Conservation (phyloP, 2,329 filamentous ascomycete species). For the Colletotrichum echinochloae region DNA sequence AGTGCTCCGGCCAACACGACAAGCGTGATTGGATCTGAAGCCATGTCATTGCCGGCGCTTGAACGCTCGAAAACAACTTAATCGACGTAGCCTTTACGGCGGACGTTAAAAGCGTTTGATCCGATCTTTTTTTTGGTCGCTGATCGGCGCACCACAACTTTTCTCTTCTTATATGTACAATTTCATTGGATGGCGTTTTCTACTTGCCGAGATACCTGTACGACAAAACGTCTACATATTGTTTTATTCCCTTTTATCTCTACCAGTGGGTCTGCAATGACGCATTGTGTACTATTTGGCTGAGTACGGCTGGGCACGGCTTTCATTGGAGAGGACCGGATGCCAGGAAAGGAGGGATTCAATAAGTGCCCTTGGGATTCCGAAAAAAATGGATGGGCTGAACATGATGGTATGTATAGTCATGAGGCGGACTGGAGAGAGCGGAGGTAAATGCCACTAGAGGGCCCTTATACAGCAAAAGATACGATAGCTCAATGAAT, state of each 20-base stretch:
- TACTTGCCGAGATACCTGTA: slow-evolving; percentile 40
- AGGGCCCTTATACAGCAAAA: slow-evolving; percentile 11
- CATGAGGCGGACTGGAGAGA: slow-evolving; percentile 25
- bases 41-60: slow-evolving; percentile 36
- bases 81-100: slow-evolving; percentile 6
- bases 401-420: slow-evolving; percentile 26
- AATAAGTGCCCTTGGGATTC: neutral
- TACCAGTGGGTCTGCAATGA: slow-evolving; percentile 2
- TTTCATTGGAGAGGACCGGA: slow-evolving; percentile 19
- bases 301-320: neutral
- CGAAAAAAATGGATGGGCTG: slow-evolving; percentile 4
- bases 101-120: slow-evolving; percentile 38
- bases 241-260: slow-evolving; percentile 35
- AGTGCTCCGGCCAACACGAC: slow-evolving; percentile 38
- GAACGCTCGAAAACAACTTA: slow-evolving; percentile 39
- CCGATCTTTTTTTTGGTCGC: slow-evolving; percentile 15
- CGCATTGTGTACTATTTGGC: slow-evolving; percentile 24
- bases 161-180: slow-evolving; percentile 41
- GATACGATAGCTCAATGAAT: slow-evolving; percentile 28
- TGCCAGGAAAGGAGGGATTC: neutral
- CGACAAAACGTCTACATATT: slow-evolving; percentile 40
- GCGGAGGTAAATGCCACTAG: slow-evolving; percentile 18
- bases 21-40: slow-evolving; percentile 50
- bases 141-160: slow-evolving; percentile 23
- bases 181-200: slow-evolving; percentile 40